These are phyloP conservation scores for Hypoxylon sp. DNA, from an alignment of 2,329 filamentous ascomycete genomes.

Conservation along the genomic window DNA sequence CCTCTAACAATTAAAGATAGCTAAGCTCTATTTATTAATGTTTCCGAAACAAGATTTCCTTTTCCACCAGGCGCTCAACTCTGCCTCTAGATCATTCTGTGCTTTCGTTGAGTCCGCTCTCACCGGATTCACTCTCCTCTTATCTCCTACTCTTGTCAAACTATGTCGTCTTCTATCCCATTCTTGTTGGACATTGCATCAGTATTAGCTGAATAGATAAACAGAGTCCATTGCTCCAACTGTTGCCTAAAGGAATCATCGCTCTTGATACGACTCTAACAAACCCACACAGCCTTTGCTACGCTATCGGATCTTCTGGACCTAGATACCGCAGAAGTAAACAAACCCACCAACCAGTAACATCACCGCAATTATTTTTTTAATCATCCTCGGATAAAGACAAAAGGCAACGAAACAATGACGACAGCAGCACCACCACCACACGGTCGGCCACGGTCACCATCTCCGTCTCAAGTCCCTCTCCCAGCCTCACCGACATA, in stretches of 20 bases:
- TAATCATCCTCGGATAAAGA: background rate
- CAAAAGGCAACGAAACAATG: slow-evolving; percentile 30
- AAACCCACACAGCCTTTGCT: slow-evolving; percentile 30
- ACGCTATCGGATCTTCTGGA: slow-evolving; percentile 19
- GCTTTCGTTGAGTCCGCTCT: background rate
- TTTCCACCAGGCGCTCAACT: slow-evolving; percentile 24
- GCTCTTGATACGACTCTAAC: slow-evolving; percentile 7
- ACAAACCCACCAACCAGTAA: slow-evolving; percentile 40
- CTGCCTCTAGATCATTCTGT: slow-evolving; percentile 26
- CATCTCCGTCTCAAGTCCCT: slow-evolving; percentile 70
- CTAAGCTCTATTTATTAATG: slow-evolving; percentile 21
- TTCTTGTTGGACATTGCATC: slow-evolving; percentile 15
- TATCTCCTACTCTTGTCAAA: background rate
- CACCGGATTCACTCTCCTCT: background rate
- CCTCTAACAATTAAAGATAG: slow-evolving; percentile 11
- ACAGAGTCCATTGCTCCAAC: slow-evolving; percentile 11
- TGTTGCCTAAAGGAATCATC: slow-evolving; percentile 10
- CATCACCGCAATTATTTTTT: slow-evolving; percentile 23
- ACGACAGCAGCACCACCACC: slow-evolving; percentile 26
- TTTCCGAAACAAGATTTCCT: slow-evolving; percentile 20
- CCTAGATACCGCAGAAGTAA: slow-evolving; percentile 33
- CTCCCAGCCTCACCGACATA: slow-evolving; percentile 76
- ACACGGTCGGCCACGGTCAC: slow-evolving; percentile 59
- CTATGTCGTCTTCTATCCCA: slow-evolving; percentile 14
- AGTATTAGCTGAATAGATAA: slow-evolving; percentile 24